A percentile compares a stretch with the other conserved stretches of the same genome.
phyloP scores from a whole-genome alignment of 176 grass and related monocot species.

The Aegilops speltoides region DNA sequence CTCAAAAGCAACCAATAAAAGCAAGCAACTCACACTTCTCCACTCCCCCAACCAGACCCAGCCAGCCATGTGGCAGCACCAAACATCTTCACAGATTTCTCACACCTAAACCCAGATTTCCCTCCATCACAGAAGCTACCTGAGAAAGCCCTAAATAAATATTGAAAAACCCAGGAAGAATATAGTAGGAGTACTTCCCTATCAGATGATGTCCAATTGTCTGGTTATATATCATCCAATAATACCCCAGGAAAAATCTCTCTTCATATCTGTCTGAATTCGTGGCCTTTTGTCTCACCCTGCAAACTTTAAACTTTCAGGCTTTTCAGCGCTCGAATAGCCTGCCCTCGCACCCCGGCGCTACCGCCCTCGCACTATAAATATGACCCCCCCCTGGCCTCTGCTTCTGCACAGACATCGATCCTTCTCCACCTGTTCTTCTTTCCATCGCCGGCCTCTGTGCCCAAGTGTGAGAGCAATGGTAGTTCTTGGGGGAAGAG shows the following conservation, averaged over 20 bases:
- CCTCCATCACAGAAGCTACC: conserved; percentile 12
- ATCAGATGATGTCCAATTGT: neutral
- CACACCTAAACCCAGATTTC: neutral
- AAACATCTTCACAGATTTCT: neutral
- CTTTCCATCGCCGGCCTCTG: neutral
- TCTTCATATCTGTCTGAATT: neutral
- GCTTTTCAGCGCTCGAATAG: neutral
- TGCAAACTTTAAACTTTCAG: neutral
- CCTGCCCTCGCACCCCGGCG: neutral
- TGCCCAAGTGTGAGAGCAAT: conserved; percentile 14
- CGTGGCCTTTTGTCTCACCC: neutral
- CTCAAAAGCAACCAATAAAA: neutral
- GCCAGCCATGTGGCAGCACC: neutral
- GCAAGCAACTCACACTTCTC: neutral
- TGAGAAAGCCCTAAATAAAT: neutral
- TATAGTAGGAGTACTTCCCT: neutral
- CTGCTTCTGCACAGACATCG: conserved; percentile 20
- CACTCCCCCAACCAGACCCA: neutral
- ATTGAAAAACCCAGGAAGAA: neutral
- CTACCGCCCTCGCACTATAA: conserved; percentile 21
- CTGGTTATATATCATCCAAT: neutral
- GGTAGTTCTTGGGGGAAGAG: neutral
- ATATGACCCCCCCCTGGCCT: conserved; percentile 25
- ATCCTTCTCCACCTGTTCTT: neutral
- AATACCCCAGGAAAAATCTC: neutral